Evolutionary conservation across 2,329 filamentous ascomycete genomes (phyloP).

Genomic region (Cercospora beticola): DNA sequence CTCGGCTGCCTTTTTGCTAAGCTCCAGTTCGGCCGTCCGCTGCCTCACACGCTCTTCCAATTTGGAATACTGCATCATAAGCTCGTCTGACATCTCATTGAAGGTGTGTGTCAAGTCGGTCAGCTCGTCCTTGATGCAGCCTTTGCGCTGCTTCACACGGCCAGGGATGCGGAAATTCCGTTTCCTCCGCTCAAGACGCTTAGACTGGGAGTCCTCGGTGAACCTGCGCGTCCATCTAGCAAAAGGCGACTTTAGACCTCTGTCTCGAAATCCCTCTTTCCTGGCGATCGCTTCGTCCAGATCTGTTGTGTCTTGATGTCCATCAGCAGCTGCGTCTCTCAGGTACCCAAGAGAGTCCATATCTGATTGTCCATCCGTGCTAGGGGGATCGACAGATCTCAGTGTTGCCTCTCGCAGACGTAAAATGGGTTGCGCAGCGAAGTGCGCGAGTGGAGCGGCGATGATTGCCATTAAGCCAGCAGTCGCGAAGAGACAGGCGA

Average conservation of each 20-base stretch:
- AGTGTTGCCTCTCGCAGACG: constrained; percentile 72
- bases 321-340: constrained; percentile 37
- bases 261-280: constrained; percentile 51
- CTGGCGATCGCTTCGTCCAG: constrained; percentile 38
- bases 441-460: constrained; percentile 75
- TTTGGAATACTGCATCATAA: constrained; percentile 80
- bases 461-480: constrained; percentile 68
- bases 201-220: constrained; percentile 32
- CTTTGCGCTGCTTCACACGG: constrained; percentile 73
- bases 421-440: constrained; percentile 76
- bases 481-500: constrained; percentile 83
- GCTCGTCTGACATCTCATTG: constrained; percentile 90
- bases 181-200: constrained; percentile 39
- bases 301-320: constrained; percentile 40
- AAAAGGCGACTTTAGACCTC: constrained; percentile 31
- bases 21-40: constrained; percentile 78
- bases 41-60: constrained; percentile 82
- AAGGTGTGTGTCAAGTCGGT: constrained; percentile 83
- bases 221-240: constrained; percentile 31
- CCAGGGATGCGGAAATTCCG: constrained; percentile 76
- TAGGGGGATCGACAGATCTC: constrained; percentile 67
- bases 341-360: constrained; percentile 35
- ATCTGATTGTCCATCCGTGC: constrained; percentile 31
- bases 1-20: constrained; percentile 88
- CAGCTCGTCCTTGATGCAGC: constrained; percentile 76